Evolutionary conservation across 176 grass and related monocot genomes (phyloP).

Genomic region (Tillandsia fasciculata): DNA sequence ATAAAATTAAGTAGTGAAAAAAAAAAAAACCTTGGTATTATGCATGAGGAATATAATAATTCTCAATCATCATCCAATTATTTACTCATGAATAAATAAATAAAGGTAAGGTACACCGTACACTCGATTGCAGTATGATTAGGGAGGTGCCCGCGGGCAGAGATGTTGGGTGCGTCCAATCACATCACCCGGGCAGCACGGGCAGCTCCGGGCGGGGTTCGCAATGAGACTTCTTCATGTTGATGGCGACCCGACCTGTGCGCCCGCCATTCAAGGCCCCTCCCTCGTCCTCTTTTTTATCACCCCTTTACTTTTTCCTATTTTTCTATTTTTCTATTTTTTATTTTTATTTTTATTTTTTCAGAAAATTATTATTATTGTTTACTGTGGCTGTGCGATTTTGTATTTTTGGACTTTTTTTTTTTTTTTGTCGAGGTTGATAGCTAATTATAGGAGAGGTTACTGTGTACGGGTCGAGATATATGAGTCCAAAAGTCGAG

Average conservation of each 20-base stretch:
- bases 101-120: conserved; percentile 22
- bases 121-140: conserved; percentile 68
- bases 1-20: too few species aligned
- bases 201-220: neutral
- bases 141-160: conserved; percentile 25
- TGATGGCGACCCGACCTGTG: neutral
- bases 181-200: conserved; percentile 4
- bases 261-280: conserved; percentile 1
- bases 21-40: too few species aligned
- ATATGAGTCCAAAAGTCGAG: too few species aligned
- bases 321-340: too few species aligned
- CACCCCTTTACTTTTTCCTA: too few species aligned
- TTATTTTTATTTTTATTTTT: too few species aligned
- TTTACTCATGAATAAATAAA: neutral
- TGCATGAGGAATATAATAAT: neutral
- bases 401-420: too few species aligned
- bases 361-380: too few species aligned
- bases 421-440: too few species aligned
- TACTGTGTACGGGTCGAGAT: too few species aligned
- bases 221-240: neutral
- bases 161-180: neutral
- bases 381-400: too few species aligned
- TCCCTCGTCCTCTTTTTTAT: neutral
- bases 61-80: neutral
- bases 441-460: too few species aligned